Percentiles rank a stretch among this genome's conserved stretches.
These are phyloP conservation scores for Curvularia sp. DNA, from an alignment of 2,329 filamentous ascomycete genomes.

Conservation along the genomic window DNA sequence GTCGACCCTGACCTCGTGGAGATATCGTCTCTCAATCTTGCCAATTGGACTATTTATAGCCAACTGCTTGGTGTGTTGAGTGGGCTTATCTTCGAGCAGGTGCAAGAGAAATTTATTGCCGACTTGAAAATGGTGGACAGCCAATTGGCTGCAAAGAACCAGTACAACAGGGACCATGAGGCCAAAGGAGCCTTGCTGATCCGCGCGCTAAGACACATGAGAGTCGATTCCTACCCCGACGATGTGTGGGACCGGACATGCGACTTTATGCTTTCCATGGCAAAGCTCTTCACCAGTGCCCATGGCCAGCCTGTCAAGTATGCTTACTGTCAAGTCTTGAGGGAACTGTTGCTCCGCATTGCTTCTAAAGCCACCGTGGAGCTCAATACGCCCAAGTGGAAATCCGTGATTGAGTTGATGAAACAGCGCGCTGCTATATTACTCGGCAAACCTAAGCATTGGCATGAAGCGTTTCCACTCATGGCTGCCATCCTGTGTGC, in stretches of 20 bases:
- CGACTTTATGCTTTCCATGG: constrained; percentile 83
- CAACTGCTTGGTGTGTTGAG: constrained; percentile 97
- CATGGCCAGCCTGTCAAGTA: constrained; percentile 92
- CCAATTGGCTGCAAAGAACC: constrained; percentile 74
- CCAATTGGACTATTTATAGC: constrained; percentile 95
- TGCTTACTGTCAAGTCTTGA: constrained; percentile 90
- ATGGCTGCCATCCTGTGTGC: constrained; percentile 87
- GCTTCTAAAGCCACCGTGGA: constrained; percentile 81
- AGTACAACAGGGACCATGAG: constrained; percentile 72
- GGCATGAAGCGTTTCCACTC: constrained; percentile 85
- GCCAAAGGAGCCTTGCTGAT: constrained; percentile 86
- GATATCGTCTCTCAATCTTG: constrained; percentile 80
- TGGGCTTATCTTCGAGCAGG: constrained; percentile 84
- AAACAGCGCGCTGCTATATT: constrained; percentile 82
- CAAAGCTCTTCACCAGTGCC: constrained; percentile 80
- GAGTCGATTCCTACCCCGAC: constrained; percentile 74
- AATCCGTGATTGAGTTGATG: constrained; percentile 79
- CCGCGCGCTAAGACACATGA: constrained; percentile 88
- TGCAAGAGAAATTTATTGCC: constrained; percentile 79
- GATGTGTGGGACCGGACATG: constrained; percentile 85
- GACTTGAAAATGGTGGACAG: constrained; percentile 81
- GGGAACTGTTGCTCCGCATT: constrained; percentile 84
- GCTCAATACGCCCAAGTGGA: constrained; percentile 83
- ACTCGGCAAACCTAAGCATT: constrained; percentile 90
- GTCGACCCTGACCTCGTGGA: constrained; percentile 82